A percentile compares a stretch with the other conserved stretches of the same genome.
phyloP scores from a whole-genome alignment of 2,329 filamentous ascomycete genomes.

The Aspergillaceae sp. region DNA sequence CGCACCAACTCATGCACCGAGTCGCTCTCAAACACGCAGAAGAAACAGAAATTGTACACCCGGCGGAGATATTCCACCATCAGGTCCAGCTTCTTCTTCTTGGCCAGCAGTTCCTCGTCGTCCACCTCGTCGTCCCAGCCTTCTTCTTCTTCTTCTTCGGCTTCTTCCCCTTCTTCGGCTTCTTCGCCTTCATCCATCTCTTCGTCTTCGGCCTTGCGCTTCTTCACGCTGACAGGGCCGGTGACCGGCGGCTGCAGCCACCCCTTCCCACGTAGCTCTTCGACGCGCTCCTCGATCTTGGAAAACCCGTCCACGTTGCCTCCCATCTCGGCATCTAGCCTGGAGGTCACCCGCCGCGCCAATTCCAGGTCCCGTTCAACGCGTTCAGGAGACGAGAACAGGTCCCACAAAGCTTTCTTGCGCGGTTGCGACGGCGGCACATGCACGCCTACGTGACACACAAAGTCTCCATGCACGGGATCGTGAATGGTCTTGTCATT shows the following conservation, averaged over 20 bases:
- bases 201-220: constrained; percentile 48
- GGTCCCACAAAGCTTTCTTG: constrained; percentile 93
- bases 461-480: constrained; percentile 86
- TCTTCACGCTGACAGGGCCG: constrained; percentile 36
- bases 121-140: constrained; percentile 61
- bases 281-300: constrained; percentile 79
- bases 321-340: constrained; percentile 76
- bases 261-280: constrained; percentile 67
- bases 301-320: constrained; percentile 65
- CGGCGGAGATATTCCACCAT: constrained; percentile 93
- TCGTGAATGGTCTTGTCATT: constrained; percentile 98
- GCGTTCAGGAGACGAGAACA: constrained; percentile 89
- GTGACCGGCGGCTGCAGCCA: constrained; percentile 58
- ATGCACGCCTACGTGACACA: constrained; percentile 93
- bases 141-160: constrained; percentile 47
- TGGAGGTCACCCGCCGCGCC: constrained; percentile 70
- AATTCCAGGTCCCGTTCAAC: constrained; percentile 83
- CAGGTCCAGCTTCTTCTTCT: constrained; percentile 95
- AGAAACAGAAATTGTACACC: constrained; percentile 99
- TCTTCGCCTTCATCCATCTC: constrained; percentile 59
- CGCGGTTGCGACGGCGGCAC: constrained; percentile 75
- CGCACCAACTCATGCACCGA: constrained; percentile 91
- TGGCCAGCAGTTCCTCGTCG: constrained; percentile 76
- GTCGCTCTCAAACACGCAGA: constrained; percentile 97
- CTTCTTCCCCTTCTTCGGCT: constrained; percentile 75